Base-by-base conservation (phyloP, 129 eudicot genomes). In the Artemisia argyi region DNA sequence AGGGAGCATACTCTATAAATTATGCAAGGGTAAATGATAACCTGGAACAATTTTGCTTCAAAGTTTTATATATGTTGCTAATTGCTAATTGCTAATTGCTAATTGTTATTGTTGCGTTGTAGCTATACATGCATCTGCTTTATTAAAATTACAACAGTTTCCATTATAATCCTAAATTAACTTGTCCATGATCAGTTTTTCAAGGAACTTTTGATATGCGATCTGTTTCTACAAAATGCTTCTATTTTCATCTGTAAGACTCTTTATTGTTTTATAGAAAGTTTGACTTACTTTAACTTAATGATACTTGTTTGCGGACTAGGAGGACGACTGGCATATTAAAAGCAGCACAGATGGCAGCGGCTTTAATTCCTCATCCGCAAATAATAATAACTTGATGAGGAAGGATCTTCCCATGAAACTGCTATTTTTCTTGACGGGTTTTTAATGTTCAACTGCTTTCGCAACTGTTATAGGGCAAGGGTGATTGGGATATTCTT, bases 401-500 rank as follows among this genome's bases (percentile, higher is more conserved):
- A 81, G 80, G 72, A 83, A 81, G 75, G 71, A 82, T 58, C 81
- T 88, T 68, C 96, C 92, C 0, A 68, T 74, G 76, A 91, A 91
- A 64, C 58, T 91, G 50, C 75, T 91, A 10, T 86, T 85, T 74
- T 89, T 92, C 86, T 85, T 92, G 78, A 86, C 84, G 39, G 98
- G 96, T 2, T 92, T 92, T 57, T 92, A 92, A 65, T 85, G 95
- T 78, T 87, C 98, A 3, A 92, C 96, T 28, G 98, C 95, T 46
- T 92, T 89, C 66, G 89, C 95, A 3, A 92, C 98, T 4, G 91
- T 89, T 15, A 89, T 92, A 28, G 98, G 98, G 66, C 96, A 92
- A 76, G 5, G 98, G 98, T 18, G 98, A 92, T 61, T 92, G 98
- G 96, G 98, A 92, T 78, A 85, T 92, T 74, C 85, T 92, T 20